These are phyloP conservation scores for Phycomyces nitens DNA, from an alignment of 192 early-diverging fungal genomes.

Conservation along the genomic window DNA sequence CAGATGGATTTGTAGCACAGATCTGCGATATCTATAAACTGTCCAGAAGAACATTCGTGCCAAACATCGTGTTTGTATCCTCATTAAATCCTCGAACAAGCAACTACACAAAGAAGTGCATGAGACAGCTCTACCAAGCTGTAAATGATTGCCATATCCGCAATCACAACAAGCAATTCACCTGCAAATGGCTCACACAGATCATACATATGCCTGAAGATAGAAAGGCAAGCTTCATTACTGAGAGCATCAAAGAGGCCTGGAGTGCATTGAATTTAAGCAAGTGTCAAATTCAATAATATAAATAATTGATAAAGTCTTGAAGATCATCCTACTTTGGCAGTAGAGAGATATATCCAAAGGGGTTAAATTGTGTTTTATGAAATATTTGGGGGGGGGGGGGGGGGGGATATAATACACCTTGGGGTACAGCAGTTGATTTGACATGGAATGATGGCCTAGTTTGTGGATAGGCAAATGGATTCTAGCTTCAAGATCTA, in stretches of 20 bases:
- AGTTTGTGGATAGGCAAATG: no score
- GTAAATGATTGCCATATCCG: slow-evolving; percentile 38
- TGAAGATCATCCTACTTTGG: no score
- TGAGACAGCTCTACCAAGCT: slow-evolving; percentile 45
- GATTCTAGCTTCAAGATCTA: no score
- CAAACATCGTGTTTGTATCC: slow-evolving; percentile 45
- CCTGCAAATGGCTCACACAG: slow-evolving; percentile 45
- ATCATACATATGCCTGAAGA: slow-evolving; percentile 39
- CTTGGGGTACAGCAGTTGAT: no score
- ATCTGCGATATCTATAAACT: slow-evolving; percentile 44
- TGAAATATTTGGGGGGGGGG: no score
- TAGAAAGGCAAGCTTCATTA: slow-evolving; percentile 44
- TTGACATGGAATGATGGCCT: no score
- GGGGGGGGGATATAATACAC: no score
- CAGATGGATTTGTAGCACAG: slow-evolving; percentile 48
- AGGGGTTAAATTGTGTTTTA: no score
- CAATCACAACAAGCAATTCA: slow-evolving; percentile 39
- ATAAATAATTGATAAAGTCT: no score
- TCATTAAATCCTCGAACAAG: slow-evolving; percentile 42
- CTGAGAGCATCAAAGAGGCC: slow-evolving; percentile 37
- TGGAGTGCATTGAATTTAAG: slow-evolving; percentile 17
- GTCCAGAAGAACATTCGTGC: slow-evolving; percentile 29
- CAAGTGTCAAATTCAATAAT: slow-evolving; percentile 23
- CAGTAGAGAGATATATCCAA: no score
- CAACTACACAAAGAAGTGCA: slow-evolving; percentile 42